Evolutionary conservation across 1,284 basidiomycete genomes (phyloP).

Genomic region (Sphaerobolus stellatus): DNA sequence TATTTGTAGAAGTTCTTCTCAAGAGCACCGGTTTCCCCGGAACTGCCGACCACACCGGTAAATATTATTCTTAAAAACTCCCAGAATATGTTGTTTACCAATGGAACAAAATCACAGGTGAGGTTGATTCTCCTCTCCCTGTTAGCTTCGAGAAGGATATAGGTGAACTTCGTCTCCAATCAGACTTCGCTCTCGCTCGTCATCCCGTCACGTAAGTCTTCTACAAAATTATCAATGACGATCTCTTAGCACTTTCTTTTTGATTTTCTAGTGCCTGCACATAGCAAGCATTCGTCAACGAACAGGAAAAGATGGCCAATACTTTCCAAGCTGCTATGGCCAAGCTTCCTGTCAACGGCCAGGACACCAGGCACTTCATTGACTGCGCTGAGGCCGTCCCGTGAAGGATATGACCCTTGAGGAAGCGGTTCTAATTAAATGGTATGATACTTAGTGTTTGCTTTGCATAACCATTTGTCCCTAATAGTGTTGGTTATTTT

Average conservation of each 20-base stretch:
- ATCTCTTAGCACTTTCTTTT: slow-evolving; percentile 4
- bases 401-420: not conserved
- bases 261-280: slow-evolving; percentile 31
- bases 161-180: slow-evolving; percentile 30
- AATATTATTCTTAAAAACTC: not conserved
- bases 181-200: slow-evolving; percentile 26
- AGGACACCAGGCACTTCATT: slow-evolving; percentile 18
- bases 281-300: slow-evolving; percentile 27
- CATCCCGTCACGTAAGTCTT: slow-evolving; percentile 25
- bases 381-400: slow-evolving; percentile 20
- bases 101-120: slow-evolving; percentile 20
- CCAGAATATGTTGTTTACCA: not conserved
- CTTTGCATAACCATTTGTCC: slow-evolving; percentile 8
- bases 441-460: slow-evolving; percentile 19
- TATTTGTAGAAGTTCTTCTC: slow-evolving; percentile 30
- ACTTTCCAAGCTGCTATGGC: slow-evolving; percentile 31
- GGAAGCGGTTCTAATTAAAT: too few relatives aligned
- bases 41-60: slow-evolving; percentile 3
- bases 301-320: slow-evolving; percentile 24
- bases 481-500: slow-evolving; percentile 12
- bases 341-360: slow-evolving; percentile 33
- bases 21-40: slow-evolving; percentile 20
- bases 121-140: slow-evolving; percentile 30
- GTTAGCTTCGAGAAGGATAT: slow-evolving; percentile 11
- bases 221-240: not conserved